Percentiles rank a stretch among this genome's conserved stretches.
These are phyloP conservation scores for Diaporthe sp. DNA, from an alignment of 2,329 filamentous ascomycete species.

Conservation along the genomic window DNA sequence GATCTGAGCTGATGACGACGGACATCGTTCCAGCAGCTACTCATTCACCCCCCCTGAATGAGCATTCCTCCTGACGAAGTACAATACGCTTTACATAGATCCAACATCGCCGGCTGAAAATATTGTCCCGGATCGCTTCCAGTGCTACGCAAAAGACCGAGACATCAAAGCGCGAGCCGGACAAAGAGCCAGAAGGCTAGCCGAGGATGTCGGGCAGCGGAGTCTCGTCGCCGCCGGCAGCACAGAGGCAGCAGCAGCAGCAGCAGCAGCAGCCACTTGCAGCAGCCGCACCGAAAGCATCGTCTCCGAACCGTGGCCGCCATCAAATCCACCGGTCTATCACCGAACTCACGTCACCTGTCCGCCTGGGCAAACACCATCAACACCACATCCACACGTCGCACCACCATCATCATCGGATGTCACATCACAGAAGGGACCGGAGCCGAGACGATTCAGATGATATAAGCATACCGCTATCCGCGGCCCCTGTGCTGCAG, in stretches of 20 bases:
- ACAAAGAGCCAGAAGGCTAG: background rate
- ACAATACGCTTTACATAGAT: slow-evolving; percentile 12
- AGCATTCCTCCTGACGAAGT: slow-evolving; percentile 10
- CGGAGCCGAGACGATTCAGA: slow-evolving; percentile 50
- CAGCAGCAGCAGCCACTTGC: slow-evolving; percentile 8
- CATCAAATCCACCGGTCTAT: slow-evolving; percentile 71
- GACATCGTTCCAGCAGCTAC: background rate
- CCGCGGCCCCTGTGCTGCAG: slow-evolving; percentile 45
- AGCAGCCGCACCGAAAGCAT: slow-evolving; percentile 42
- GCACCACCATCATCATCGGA: slow-evolving; percentile 47
- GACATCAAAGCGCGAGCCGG: slow-evolving; percentile 9
- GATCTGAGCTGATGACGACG: slow-evolving; percentile 25
- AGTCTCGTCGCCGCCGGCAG: slow-evolving; percentile 27
- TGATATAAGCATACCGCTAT: slow-evolving; percentile 47
- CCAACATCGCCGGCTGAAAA: slow-evolving; percentile 19
- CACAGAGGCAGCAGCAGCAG: slow-evolving; percentile 15
- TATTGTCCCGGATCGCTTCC: background rate
- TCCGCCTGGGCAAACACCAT: slow-evolving; percentile 55
- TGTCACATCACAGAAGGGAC: slow-evolving; percentile 52
- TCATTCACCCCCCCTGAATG: slow-evolving; percentile 19
- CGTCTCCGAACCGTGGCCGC: slow-evolving; percentile 55
- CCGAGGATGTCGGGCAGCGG: slow-evolving; percentile 37
- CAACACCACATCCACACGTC: slow-evolving; percentile 53
- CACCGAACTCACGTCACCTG: slow-evolving; percentile 65
- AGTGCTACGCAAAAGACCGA: background rate